Evolutionary conservation across 345 rosid species (phyloP), one percentile per base, ranked within the genome.

Genomic region (Rhodamnia rubescens): DNA sequence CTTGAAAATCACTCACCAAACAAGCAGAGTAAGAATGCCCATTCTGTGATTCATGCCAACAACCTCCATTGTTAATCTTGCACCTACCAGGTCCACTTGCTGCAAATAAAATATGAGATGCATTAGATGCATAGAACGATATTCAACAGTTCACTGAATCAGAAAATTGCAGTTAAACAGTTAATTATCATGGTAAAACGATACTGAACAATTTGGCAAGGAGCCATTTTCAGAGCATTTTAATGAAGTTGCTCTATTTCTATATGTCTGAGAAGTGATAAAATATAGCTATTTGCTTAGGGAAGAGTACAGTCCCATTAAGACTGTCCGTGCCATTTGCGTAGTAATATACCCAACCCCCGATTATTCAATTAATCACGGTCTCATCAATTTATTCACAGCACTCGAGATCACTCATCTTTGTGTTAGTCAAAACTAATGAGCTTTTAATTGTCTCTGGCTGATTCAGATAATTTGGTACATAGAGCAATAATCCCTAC

Each of bases 1-100:
- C 64, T n/a, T 61, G 52, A 53, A 58, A 13, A 53, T 87, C 85
- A 90, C 95, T 87, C 84, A 98, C 99, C 94, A 89, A 85, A 92
- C 97, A 94, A 61, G 97, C 97, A 86, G 95, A 91, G 87, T 86
- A 92, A 20, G 92, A 52, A 58, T 92, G 93, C 55, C 95, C 97
- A 54, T 91, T 84, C 82, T 11, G 90, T n/a, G 95, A 89, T 7
- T 83, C 86, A 55, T 91, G 92, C 97, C 97, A 94, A 88, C 97
- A 94, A 82, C 97, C 97, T 85, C 97, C 97, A 81, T 93, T 91
- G 74, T 93, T 93, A 85, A 94, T 90, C 90, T 91, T 94, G 91
- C 97, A 94, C 88, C 90, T 92, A 52, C 97, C 95, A 87, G 95
- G 87, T 57, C 97, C 97, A 84, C 94, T 92, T 56, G 92, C 97